These are phyloP conservation scores for Psilocybe sp. DNA, from an alignment of 768 basidiomycete species.

Conservation along the genomic window DNA sequence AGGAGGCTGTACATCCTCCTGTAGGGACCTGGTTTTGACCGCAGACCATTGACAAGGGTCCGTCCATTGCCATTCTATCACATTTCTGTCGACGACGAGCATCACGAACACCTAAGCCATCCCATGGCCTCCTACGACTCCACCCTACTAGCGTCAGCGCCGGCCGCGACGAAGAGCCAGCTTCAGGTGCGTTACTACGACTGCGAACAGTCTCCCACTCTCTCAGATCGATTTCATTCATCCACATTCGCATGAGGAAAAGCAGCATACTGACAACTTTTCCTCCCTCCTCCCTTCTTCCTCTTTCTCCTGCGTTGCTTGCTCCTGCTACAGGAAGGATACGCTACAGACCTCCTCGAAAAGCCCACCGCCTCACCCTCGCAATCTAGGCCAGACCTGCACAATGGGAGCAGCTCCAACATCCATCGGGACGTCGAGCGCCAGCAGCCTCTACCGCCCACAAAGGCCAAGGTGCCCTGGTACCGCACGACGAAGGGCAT, in stretches of 20 bases:
- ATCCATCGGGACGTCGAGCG: too few relatives aligned
- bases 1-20: too few relatives aligned
- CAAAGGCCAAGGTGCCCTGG: slow-evolving; percentile 29
- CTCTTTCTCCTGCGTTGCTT: background rate
- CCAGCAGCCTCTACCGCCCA: background rate
- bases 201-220: background rate
- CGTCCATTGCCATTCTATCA: too few relatives aligned
- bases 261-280: background rate
- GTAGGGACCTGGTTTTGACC: too few relatives aligned
- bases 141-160: slow-evolving; percentile 34
- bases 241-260: too few relatives aligned
- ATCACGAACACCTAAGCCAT: slow-evolving; percentile 12
- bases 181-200: slow-evolving; percentile 29
- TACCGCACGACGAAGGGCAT: slow-evolving; percentile 49
- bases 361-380: slow-evolving; percentile 12
- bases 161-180: slow-evolving; percentile 39
- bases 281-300: background rate
- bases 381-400: slow-evolving; percentile 11
- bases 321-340: slow-evolving; percentile 18
- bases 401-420: background rate
- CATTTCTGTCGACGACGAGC: slow-evolving; percentile 1
- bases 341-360: slow-evolving; percentile 23
- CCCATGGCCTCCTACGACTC: slow-evolving; percentile 35
- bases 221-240: slow-evolving; percentile 3
- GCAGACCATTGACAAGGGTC: too few relatives aligned